Conservation (phyloP, 2,329 filamentous ascomycete genomes). For the Bipolaris gigantea region DNA sequence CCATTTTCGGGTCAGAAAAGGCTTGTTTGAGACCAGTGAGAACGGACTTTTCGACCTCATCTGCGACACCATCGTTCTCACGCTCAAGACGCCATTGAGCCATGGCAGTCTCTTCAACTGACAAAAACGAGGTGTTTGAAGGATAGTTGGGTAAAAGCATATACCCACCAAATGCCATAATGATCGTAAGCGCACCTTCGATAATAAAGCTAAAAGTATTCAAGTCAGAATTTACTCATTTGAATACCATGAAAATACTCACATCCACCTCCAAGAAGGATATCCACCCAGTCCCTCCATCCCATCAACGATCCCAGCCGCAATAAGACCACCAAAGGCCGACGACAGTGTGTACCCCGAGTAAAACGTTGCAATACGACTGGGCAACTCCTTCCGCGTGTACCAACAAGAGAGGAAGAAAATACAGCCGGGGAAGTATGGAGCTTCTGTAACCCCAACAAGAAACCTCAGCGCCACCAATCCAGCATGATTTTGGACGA, state of each 20-base stretch:
- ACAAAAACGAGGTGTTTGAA: slow-evolving; percentile 51
- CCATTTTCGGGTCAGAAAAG: slow-evolving; percentile 53
- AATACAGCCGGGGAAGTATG: slow-evolving; percentile 21
- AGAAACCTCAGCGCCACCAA: slow-evolving; percentile 49
- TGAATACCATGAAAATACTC: slow-evolving; percentile 5
- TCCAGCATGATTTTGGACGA: slow-evolving; percentile 48
- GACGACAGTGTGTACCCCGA: slow-evolving; percentile 57
- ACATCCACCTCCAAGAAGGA: slow-evolving; percentile 27
- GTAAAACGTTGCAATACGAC: slow-evolving; percentile 59
- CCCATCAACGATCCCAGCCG: slow-evolving; percentile 50
- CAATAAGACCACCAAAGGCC: slow-evolving; percentile 59
- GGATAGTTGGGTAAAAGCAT: slow-evolving; percentile 54
- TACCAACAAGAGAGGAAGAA: slow-evolving; percentile 34
- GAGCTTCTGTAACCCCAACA: slow-evolving; percentile 37
- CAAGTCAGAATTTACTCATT: not conserved
- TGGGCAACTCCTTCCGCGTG: slow-evolving; percentile 48
- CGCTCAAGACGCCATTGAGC: slow-evolving; percentile 27
- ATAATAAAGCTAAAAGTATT: slow-evolving; percentile 19
- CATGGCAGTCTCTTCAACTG: slow-evolving; percentile 22
- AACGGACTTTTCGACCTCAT: slow-evolving; percentile 21
- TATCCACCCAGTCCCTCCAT: slow-evolving; percentile 32
- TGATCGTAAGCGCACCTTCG: slow-evolving; percentile 22
- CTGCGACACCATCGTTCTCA: slow-evolving; percentile 18
- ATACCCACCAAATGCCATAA: slow-evolving; percentile 42
- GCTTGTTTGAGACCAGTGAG: slow-evolving; percentile 52